Evolutionary conservation across 2,329 filamentous ascomycete genomes (phyloP), one percentile per base, ranked within the genome.

Genomic region (Trichoderma cornu-damae): DNA sequence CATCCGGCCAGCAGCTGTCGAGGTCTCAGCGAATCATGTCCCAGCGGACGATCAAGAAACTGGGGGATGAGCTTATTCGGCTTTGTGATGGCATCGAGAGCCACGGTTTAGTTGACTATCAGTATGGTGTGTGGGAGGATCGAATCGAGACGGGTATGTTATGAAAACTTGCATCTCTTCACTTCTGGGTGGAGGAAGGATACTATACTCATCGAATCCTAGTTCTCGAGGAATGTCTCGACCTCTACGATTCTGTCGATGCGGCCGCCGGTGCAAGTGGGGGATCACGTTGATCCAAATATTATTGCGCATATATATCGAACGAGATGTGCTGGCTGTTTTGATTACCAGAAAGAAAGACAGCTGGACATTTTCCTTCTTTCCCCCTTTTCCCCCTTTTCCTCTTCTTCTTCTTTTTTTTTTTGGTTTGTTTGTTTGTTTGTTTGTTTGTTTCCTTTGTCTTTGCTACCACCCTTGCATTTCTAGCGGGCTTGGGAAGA

Each of bases 41-140:
- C 30, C 78, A 82, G 62, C 85, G 88, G 2, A 81, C 78, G 22
- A 78, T 97, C 48, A 84, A 89, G 65, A 86, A 85, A 63, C 86
- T 97, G 82, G 90, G 89, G 11, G 86, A 87, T 55, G 88, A 96
- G 66, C 73, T 99, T 28, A 81, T 96, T 57, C 82, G 85, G 50
- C 78, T 96, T 50, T 96, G 92, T 69, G 91, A 97, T 69, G 83
- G 83, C 50, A 82, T 97, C 61, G 93, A 97, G 72, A 86, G 88
- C 63, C 87, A 95, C 68, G 94, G 94, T n/a, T 76, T 99, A 47
- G 90, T 99, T 9, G 94, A 99, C 74, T 99, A 97, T 70, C 88
- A 97, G 67, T 95, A 96, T 75, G 94, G 94, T 7, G 89, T 97
- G 24, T 95, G 90, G 83, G 94, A 97, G 73, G 92, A 97, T 69